Conservation (phyloP, 805 yeast species). For the Geotrichum ghanense region DNA sequence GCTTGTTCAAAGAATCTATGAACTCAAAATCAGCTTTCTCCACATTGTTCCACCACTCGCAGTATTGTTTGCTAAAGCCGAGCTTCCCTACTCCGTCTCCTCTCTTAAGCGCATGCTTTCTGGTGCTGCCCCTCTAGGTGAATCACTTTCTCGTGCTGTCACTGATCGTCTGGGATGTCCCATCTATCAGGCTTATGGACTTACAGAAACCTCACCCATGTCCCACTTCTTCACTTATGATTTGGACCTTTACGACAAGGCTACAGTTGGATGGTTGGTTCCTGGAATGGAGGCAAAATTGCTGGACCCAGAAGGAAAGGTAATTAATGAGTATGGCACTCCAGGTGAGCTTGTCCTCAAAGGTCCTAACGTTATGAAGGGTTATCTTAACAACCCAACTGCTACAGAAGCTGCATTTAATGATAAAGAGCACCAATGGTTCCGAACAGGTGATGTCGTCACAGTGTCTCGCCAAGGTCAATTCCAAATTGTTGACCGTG, state of each 20-base stretch:
- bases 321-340: constrained; percentile 25
- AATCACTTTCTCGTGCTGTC: constrained; percentile 8
- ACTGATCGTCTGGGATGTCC: constrained; percentile 9
- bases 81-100: constrained; percentile 22
- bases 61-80: constrained; percentile 33
- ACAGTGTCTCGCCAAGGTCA: constrained; percentile 28
- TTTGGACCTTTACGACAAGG: constrained; percentile 30
- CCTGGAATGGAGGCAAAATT: constrained; percentile 41
- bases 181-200: constrained; percentile 15
- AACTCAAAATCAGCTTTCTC: constrained; percentile 28
- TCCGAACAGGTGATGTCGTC: constrained; percentile 49
- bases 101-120: constrained; percentile 30
- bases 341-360: constrained; percentile 46
- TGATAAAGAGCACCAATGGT: constrained; percentile 36
- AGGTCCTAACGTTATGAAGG: constrained; percentile 44
- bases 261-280: constrained; percentile 34
- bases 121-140: constrained; percentile 39
- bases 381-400: constrained; percentile 37
- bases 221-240: constrained; percentile 31
- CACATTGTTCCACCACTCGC: constrained; percentile 33
- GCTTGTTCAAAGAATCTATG: constrained; percentile 18
- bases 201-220: constrained; percentile 52
- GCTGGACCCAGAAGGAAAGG: constrained; percentile 35
- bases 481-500: constrained; percentile 43
- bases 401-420: constrained; percentile 37